These are phyloP conservation scores for Penicillium sp. DNA, from an alignment of 2,329 filamentous ascomycete genomes.

Conservation along the genomic window DNA sequence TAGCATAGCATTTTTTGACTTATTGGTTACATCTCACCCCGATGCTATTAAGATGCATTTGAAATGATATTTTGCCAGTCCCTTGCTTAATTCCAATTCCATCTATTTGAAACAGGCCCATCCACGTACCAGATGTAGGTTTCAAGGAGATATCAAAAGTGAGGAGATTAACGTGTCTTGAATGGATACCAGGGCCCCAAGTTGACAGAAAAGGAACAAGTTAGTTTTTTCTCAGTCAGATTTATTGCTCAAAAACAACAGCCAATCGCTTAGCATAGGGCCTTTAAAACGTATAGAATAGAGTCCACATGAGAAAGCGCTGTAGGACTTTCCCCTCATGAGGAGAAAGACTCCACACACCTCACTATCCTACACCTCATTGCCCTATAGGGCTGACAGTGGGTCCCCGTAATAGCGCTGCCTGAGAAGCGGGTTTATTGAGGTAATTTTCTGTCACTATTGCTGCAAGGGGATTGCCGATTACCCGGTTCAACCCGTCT, in stretches of 20 bases:
- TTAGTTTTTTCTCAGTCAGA: not conserved
- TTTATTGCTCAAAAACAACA: not conserved
- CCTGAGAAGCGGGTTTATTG: not conserved
- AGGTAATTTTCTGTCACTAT: not conserved
- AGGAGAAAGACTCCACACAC: not conserved
- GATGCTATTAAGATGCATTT: not conserved
- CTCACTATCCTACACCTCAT: not conserved
- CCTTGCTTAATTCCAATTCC: not conserved
- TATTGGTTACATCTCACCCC: not conserved
- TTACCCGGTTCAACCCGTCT: not conserved
- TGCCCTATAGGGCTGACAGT: constrained; percentile 1
- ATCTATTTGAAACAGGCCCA: not conserved
- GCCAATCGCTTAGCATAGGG: not conserved
- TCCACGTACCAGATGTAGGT: not conserved
- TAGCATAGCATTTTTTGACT: not conserved
- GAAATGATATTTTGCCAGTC: not conserved
- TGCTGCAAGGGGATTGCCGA: not conserved
- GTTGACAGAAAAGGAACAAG: not conserved
- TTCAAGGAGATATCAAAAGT: not conserved
- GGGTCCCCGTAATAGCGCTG: not conserved
- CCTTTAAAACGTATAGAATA: too few relatives aligned
- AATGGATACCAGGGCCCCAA: not conserved
- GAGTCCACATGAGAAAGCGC: too few relatives aligned
- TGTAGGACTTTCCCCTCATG: too few relatives aligned
- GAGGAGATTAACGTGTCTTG: not conserved